Evolutionary conservation across 2,329 filamentous ascomycete species (phyloP), one percentile per base, ranked within the genome.

Genomic region (Ascochyta fabae): DNA sequence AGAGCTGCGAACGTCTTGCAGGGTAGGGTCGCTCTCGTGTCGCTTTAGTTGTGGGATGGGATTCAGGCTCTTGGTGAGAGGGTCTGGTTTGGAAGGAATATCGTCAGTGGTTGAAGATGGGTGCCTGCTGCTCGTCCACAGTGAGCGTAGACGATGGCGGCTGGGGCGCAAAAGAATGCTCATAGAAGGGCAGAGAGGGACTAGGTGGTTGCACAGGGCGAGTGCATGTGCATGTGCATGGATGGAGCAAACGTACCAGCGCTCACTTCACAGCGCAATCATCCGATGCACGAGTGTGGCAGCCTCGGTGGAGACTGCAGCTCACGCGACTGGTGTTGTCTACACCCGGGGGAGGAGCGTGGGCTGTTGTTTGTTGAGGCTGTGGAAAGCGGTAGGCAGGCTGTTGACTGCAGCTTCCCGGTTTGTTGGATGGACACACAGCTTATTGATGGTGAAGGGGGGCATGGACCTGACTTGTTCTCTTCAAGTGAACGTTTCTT

Each of bases 41-140:
- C 62, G 59, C 48, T 38, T 57, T 42, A 65, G 39, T 46, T 35
- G 56, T 41, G 56, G 54, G 33, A 31, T 19, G 46, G 34, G 22
- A 23, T 54, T 42, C 36, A 31, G 26, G 42, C 33, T 47, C 41
- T 42, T 41, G 33, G 48, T 31, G 43, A 44, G 47, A 59, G 52
- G 23, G 41, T 62, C 65, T 67, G 50, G 47, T 54, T 42, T 45
- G 29, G 45, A 31, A 68, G 55, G 50, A 57, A 70, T 63, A 57
- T 65, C 48, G 67, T 72, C 61, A 72, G 69, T 69, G 4, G 62
- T 60, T 65, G 64, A 61, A 35, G 65, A 64, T 62, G 58, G 29
- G 9, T 47, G 53, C 45, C 44, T 59, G 43, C 53, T 45, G 49
- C 48, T 52, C 29, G 56, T 56, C 61, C 48, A 61, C 42, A 68